Evolutionary conservation across 2,329 filamentous ascomycete genomes (phyloP).

Genomic region (Ophiobolus disseminans): DNA sequence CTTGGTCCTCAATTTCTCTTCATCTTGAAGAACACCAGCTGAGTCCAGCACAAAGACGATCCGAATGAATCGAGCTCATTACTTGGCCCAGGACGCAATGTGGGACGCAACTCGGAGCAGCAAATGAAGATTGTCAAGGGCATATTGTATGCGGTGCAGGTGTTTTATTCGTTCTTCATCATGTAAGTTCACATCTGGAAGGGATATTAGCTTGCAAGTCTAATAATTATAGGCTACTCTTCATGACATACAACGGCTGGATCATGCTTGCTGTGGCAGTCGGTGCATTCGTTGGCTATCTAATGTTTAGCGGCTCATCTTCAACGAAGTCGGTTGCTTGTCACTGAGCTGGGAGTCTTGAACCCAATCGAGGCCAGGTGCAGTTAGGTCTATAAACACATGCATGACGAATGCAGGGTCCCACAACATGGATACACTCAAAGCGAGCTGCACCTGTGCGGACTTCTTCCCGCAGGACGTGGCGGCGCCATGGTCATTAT

Average conservation of each 20-base stretch:
- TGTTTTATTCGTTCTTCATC: slow-evolving; percentile 99
- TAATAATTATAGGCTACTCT: slow-evolving; percentile 75
- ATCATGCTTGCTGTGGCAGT: slow-evolving; percentile 91
- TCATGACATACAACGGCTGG: slow-evolving; percentile 99
- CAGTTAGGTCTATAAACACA: too few species aligned
- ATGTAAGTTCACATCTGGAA: slow-evolving; percentile 74
- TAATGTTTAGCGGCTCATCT: slow-evolving; percentile 74
- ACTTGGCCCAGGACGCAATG: slow-evolving; percentile 73
- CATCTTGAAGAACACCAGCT: slow-evolving; percentile 31
- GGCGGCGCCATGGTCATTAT: too few species aligned
- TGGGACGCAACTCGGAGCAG: slow-evolving; percentile 65
- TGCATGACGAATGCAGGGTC: too few species aligned
- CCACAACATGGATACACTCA: too few species aligned
- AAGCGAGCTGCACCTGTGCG: too few species aligned
- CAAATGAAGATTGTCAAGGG: slow-evolving; percentile 81
- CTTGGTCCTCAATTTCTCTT: slow-evolving; percentile 18
- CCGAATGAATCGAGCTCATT: slow-evolving; percentile 68
- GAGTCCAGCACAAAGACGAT: slow-evolving; percentile 37
- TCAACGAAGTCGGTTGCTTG: slow-evolving; percentile 88
- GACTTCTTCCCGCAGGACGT: too few species aligned
- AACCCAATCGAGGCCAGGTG: too few species aligned
- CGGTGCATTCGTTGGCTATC: slow-evolving; percentile 87
- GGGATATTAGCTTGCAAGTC: background rate
- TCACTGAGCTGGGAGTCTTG: slow-evolving; percentile 68
- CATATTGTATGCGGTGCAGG: slow-evolving; percentile 85